Conservation (phyloP, 2,329 filamentous ascomycete species). For the Gnomoniopsis sp. region DNA sequence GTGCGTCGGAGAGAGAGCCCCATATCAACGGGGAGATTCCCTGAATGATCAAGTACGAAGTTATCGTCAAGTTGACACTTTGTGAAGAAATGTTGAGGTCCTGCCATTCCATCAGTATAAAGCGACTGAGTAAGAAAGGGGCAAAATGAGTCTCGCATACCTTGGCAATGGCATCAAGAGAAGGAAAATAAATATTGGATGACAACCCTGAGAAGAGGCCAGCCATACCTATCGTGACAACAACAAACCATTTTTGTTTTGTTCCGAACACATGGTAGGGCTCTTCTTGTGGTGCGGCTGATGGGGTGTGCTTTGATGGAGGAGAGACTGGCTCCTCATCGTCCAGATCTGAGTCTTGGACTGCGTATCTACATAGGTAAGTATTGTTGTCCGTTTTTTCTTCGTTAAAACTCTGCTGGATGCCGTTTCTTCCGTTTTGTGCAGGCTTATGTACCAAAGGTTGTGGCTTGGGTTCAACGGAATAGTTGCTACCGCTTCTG, state of each 20-base stretch:
- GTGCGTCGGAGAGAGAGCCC: slow-evolving; percentile 43
- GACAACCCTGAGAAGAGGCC: slow-evolving; percentile 51
- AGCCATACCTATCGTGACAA: slow-evolving; percentile 46
- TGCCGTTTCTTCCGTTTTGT: neutral
- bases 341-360: too few relatives aligned
- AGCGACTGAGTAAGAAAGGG: neutral
- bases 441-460: neutral
- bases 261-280: slow-evolving; percentile 33
- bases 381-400: too few relatives aligned
- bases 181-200: slow-evolving; percentile 49
- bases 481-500: neutral
- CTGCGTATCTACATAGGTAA: too few relatives aligned
- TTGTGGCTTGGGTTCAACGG: neutral
- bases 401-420: too few relatives aligned
- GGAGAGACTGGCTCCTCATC: neutral
- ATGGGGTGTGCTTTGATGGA: neutral
- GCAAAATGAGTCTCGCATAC: slow-evolving; percentile 19
- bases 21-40: slow-evolving; percentile 47
- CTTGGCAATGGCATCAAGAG: slow-evolving; percentile 34
- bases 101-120: slow-evolving; percentile 2
- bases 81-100: slow-evolving; percentile 29
- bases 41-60: slow-evolving; percentile 48
- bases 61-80: slow-evolving; percentile 38
- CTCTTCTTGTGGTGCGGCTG: neutral
- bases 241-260: slow-evolving; percentile 41